Percentiles rank a stretch among this genome's conserved stretches.
Conservation (phyloP, 148 eudicot genomes). For the Hydrangea macrophylla region DNA sequence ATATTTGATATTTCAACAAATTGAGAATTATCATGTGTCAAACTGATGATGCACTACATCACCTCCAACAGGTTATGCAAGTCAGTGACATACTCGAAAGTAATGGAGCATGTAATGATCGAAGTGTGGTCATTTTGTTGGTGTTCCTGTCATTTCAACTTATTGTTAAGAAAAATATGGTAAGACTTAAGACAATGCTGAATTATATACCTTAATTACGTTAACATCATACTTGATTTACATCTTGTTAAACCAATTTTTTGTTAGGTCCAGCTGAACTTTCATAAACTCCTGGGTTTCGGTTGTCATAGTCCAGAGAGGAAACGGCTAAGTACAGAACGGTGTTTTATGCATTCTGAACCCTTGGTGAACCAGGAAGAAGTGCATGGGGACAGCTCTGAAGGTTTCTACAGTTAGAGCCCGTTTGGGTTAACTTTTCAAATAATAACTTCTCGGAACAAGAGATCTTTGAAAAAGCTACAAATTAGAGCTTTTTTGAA, state of each 20-base stretch:
- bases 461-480: too few species aligned
- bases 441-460: too few species aligned
- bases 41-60: slow-evolving; percentile 10
- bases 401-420: slow-evolving; percentile 31
- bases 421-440: neutral
- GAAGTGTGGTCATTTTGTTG: slow-evolving; percentile 71
- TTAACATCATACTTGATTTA: neutral
- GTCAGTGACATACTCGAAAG: slow-evolving; percentile 82
- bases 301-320: slow-evolving; percentile 59
- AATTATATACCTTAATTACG: neutral
- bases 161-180: slow-evolving; percentile 69
- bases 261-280: slow-evolving; percentile 78
- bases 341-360: slow-evolving; percentile 42
- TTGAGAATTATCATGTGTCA: slow-evolving; percentile 3
- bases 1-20: slow-evolving; percentile 9
- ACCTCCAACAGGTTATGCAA: slow-evolving; percentile 64
- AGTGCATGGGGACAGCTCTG: slow-evolving; percentile 24
- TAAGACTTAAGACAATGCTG: slow-evolving; percentile 20
- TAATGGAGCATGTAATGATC: slow-evolving; percentile 78
- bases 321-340: slow-evolving; percentile 34
- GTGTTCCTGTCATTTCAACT: slow-evolving; percentile 85
- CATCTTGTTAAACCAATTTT: slow-evolving; percentile 1
- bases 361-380: slow-evolving; percentile 27
- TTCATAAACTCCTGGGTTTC: slow-evolving; percentile 88
- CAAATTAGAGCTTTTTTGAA: too few species aligned